Evolutionary conservation across 2,329 filamentous ascomycete genomes (phyloP).

Genomic region (Arthrobotrys entomopaga): DNA sequence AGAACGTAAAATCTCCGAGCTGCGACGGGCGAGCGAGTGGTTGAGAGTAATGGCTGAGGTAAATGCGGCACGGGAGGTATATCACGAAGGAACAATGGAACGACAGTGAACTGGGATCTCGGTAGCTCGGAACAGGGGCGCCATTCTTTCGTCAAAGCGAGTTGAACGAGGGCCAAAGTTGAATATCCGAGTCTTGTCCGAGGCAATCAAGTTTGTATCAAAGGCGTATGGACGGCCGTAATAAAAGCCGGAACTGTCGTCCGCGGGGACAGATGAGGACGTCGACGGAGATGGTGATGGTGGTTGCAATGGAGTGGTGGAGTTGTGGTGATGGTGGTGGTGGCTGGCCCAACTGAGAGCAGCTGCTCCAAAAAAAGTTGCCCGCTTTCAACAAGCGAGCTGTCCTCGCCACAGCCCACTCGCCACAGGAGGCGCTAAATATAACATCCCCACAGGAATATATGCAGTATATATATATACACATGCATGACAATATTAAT

Average conservation of each 20-base stretch:
- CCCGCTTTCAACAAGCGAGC: conserved; percentile 13
- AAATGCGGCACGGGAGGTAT: conserved; percentile 29
- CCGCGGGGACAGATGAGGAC: conserved; percentile 17
- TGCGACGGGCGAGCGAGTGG: background rate
- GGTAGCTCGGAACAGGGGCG: conserved; percentile 50
- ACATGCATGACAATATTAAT: no score
- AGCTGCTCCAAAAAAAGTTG: conserved; percentile 16
- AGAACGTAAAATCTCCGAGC: background rate
- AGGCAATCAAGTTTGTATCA: background rate
- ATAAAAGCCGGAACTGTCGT: conserved; percentile 20
- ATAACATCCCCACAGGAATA: no score
- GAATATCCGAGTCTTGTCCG: conserved; percentile 16
- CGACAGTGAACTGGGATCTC: conserved; percentile 51
- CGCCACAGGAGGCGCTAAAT: conserved; percentile 29
- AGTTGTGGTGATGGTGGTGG: background rate
- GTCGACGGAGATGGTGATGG: conserved; percentile 25
- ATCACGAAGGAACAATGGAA: conserved; percentile 53
- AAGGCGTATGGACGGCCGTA: background rate
- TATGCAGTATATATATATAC: no score
- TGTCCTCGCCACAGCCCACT: background rate
- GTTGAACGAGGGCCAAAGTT: conserved; percentile 32
- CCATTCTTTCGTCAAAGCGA: conserved; percentile 54
- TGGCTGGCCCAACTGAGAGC: conserved; percentile 13
- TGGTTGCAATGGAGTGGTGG: conserved; percentile 10
- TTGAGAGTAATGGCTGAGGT: background rate